These are phyloP conservation scores for Chlorella sp. DNA, from an alignment of 139 green algal genomes.

Conservation along the genomic window DNA sequence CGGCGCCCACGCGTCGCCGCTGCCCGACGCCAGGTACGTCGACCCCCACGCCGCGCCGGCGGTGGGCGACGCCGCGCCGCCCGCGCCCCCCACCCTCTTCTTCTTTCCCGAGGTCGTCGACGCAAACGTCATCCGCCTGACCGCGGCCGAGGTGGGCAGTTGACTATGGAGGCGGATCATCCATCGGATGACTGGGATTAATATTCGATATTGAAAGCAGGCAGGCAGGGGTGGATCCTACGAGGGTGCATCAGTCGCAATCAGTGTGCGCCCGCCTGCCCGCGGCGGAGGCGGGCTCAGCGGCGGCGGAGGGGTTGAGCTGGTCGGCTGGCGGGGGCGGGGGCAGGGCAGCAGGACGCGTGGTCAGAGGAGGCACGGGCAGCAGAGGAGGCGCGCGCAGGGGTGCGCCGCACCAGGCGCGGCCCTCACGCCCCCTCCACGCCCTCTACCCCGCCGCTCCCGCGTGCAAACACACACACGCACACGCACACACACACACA, in stretches of 20 bases:
- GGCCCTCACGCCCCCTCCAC: not conserved
- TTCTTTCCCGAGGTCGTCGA: constrained; percentile 26
- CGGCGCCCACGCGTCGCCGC: not conserved
- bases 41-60: not conserved
- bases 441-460: not conserved
- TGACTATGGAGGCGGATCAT: too few relatives aligned
- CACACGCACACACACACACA: not conserved
- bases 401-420: not conserved
- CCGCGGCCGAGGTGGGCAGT: constrained; percentile 10
- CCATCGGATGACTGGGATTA: too few relatives aligned
- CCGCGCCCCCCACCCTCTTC: constrained; percentile 5
- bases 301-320: too few relatives aligned
- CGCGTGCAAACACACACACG: not conserved
- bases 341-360: too few relatives aligned
- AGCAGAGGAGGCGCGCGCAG: too few relatives aligned
- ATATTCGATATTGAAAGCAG: too few relatives aligned
- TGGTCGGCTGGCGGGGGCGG: too few relatives aligned
- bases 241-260: too few relatives aligned
- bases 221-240: too few relatives aligned
- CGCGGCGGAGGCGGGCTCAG: too few relatives aligned
- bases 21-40: not conserved
- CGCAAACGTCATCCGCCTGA: constrained; percentile 12
- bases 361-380: too few relatives aligned
- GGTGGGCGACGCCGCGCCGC: not conserved
- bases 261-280: too few relatives aligned